Evolutionary conservation across 1,284 basidiomycete genomes (phyloP).

Genomic region (Cryptococcus floricola): DNA sequence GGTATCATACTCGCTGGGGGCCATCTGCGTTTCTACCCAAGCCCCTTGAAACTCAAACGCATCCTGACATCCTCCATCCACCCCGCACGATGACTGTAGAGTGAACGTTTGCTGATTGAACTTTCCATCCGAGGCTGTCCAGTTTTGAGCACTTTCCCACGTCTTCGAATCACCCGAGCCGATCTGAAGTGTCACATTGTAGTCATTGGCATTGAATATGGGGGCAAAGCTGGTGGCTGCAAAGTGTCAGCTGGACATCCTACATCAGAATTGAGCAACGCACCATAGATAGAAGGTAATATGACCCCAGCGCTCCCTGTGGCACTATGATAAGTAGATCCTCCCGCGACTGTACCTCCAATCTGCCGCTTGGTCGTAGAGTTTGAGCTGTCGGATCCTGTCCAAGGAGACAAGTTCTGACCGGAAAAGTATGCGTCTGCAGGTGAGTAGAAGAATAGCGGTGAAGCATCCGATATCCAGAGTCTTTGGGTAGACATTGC

Average conservation of each 20-base stretch:
- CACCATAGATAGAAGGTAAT: conserved; percentile 22
- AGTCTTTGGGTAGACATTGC: conserved; percentile 10
- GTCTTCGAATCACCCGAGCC: not conserved
- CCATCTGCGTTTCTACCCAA: conserved; percentile 12
- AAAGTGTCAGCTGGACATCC: not conserved
- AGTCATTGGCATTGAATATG: conserved; percentile 9
- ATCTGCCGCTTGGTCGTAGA: not conserved
- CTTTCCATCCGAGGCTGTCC: conserved; percentile 2
- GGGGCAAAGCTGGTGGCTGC: conserved; percentile 24
- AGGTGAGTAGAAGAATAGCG: conserved; percentile 21
- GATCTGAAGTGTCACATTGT: conserved; percentile 7
- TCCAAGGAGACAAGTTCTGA: conserved; percentile 10
- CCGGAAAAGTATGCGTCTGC: conserved; percentile 16
- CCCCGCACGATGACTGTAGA: conserved; percentile 1
- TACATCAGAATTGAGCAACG: not conserved
- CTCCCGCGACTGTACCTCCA: not conserved
- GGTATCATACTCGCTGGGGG: conserved; percentile 4
- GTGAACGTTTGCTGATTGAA: conserved; percentile 17
- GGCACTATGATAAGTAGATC: conserved; percentile 11
- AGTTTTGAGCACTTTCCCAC: conserved; percentile 18
- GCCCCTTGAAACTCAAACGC: conserved; percentile 13
- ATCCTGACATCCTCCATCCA: conserved; percentile 9
- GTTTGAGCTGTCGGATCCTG: not conserved
- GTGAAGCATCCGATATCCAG: conserved; percentile 22
- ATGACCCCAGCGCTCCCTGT: conserved; percentile 15